Percentiles rank a stretch among this genome's conserved stretches.
Conservation (phyloP, 306 rosid species). For the Gleditsia sinensis region DNA sequence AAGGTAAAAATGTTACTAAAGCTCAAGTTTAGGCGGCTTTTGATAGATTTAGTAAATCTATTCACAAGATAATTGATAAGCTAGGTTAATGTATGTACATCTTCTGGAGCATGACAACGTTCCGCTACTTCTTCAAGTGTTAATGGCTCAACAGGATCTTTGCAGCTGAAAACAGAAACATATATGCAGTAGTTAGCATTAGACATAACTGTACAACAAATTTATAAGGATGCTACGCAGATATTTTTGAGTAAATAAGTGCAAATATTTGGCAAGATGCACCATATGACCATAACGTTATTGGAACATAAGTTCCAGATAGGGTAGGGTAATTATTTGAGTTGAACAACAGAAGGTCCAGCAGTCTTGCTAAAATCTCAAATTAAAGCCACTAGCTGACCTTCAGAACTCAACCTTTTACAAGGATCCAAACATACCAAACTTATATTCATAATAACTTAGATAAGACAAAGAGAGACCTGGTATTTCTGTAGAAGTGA, state of each 20-base stretch:
- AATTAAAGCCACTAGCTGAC: not conserved
- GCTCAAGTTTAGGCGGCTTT: not conserved
- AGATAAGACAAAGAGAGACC: not conserved
- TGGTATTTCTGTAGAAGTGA: not conserved
- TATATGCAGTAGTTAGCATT: not conserved
- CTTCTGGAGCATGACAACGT: conserved; percentile 70
- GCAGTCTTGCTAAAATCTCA: not conserved
- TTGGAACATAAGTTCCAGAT: not conserved
- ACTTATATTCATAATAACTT: not conserved
- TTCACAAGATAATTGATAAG: not conserved
- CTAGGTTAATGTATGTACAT: conserved; percentile 45
- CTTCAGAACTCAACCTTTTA: not conserved
- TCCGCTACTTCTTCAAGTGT: conserved; percentile 45
- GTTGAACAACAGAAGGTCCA: not conserved
- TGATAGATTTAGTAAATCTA: not conserved
- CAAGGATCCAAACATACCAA: not conserved
- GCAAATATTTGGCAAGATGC: conserved; percentile 7
- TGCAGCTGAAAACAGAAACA: conserved; percentile 51
- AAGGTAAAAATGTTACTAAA: conserved; percentile 13
- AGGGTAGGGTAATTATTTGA: not conserved
- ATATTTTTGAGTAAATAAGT: not conserved
- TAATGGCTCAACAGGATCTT: conserved; percentile 47
- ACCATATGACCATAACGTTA: not conserved
- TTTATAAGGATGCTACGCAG: not conserved
- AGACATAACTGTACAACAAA: not conserved